Evolutionary conservation across 2,329 filamentous ascomycete genomes (phyloP).

Genomic region (Fusarium begoniae): DNA sequence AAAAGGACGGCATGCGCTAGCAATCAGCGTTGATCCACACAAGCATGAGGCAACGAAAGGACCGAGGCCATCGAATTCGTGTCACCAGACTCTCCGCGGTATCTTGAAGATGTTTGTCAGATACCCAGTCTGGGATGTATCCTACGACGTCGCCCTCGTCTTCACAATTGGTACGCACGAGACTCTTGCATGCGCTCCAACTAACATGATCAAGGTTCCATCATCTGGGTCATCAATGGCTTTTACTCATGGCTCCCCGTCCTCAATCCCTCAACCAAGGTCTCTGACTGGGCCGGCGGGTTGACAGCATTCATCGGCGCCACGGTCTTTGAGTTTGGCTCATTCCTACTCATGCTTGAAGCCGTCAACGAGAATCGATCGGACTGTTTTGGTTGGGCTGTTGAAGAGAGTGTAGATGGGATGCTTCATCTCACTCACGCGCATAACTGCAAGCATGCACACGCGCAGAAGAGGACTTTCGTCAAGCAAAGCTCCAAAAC

Average conservation of each 20-base stretch:
- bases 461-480: conserved; percentile 38
- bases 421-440: conserved; percentile 17
- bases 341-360: conserved; percentile 70
- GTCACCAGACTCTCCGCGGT: conserved; percentile 42
- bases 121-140: conserved; percentile 55
- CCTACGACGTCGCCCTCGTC: conserved; percentile 52
- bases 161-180: conserved; percentile 49
- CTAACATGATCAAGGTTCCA: no score
- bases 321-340: conserved; percentile 72
- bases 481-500: conserved; percentile 10
- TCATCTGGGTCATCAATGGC: conserved; percentile 61
- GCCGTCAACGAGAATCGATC: conserved; percentile 73
- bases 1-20: conserved; percentile 52
- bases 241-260: conserved; percentile 65
- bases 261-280: conserved; percentile 60
- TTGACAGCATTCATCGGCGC: conserved; percentile 73
- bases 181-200: no score
- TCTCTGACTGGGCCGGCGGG: conserved; percentile 64
- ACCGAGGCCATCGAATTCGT: conserved; percentile 38
- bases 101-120: conserved; percentile 49
- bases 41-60: conserved; percentile 27
- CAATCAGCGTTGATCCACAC: conserved; percentile 29
- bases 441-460: conserved; percentile 41
- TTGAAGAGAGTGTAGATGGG: conserved; percentile 53
- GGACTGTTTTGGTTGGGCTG: conserved; percentile 75